phyloP scores from a whole-genome alignment of 495 filamentous ascomycete genomes.

The Parmelia sp. region DNA sequence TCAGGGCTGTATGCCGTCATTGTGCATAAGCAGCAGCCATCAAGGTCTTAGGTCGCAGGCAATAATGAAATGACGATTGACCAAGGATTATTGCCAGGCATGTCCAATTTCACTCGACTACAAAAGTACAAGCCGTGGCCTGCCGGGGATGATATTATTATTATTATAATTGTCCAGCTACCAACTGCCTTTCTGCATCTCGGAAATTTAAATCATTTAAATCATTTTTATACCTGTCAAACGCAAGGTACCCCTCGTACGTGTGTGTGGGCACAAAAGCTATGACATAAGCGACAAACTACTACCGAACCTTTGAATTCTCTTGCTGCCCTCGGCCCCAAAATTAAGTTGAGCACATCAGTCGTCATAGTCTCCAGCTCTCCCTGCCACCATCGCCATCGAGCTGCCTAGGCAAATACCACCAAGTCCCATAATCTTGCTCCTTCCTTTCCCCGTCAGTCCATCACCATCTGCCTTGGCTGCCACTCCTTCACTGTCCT shows the following conservation, averaged over 20 bases:
- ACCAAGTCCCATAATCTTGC: not conserved
- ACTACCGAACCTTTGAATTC: not conserved
- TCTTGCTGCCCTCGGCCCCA: not conserved
- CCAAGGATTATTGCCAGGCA: too few species aligned
- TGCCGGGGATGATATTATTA: too few species aligned
- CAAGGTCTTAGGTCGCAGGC: not conserved
- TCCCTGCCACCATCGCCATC: not conserved
- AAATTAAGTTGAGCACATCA: conserved; percentile 9
- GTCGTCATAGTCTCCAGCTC: conserved; percentile 14
- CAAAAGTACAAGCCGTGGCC: too few species aligned
- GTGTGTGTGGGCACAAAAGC: not conserved
- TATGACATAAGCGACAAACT: conserved; percentile 1
- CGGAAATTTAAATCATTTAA: not conserved
- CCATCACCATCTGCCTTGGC: not conserved
- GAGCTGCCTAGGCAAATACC: not conserved
- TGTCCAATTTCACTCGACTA: too few species aligned
- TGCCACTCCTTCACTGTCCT: not conserved
- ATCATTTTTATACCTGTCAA: too few species aligned
- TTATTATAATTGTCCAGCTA: not conserved
- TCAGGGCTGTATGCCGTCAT: not conserved
- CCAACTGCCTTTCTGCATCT: not conserved
- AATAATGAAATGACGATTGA: not conserved
- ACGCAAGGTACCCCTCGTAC: too few species aligned
- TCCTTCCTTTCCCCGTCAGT: not conserved
- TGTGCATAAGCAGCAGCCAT: not conserved